phyloP scores from a whole-genome alignment of 305 asterid genomes.

The Rubia balearica region DNA sequence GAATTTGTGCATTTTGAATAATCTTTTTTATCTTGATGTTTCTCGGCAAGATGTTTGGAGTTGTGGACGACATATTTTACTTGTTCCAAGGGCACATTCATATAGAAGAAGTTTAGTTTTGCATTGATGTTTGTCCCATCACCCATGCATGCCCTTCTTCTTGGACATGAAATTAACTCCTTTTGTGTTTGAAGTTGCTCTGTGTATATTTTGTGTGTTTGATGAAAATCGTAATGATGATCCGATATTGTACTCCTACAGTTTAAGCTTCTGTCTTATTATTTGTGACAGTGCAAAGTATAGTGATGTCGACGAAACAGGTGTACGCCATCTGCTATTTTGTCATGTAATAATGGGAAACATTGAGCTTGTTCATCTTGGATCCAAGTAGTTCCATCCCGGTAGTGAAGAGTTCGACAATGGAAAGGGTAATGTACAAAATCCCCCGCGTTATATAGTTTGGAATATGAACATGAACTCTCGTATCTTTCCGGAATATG shows the following conservation, averaged over 20 bases:
- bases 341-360: slow-evolving; percentile 44
- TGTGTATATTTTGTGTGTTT: neutral
- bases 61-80: too few species aligned
- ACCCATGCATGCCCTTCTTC: neutral
- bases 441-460: slow-evolving; percentile 29
- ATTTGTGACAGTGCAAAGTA: slow-evolving; percentile 22
- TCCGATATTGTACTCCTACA: neutral
- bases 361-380: slow-evolving; percentile 32
- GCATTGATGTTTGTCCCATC: too few species aligned
- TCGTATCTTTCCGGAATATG: slow-evolving; percentile 37
- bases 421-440: slow-evolving; percentile 35
- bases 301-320: slow-evolving; percentile 45
- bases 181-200: neutral
- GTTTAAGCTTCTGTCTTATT: slow-evolving; percentile 8
- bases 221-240: neutral
- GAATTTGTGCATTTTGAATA: too few species aligned
- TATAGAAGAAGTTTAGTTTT: too few species aligned
- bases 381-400: slow-evolving; percentile 35
- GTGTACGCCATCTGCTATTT: slow-evolving; percentile 29
- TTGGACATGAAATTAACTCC: neutral
- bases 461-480: slow-evolving; percentile 42
- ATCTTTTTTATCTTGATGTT: too few species aligned
- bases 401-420: slow-evolving; percentile 35
- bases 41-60: too few species aligned
- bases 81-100: too few species aligned